Conservation (phyloP, 306 rosid genomes). For the Echinosophora koreensis region DNA sequence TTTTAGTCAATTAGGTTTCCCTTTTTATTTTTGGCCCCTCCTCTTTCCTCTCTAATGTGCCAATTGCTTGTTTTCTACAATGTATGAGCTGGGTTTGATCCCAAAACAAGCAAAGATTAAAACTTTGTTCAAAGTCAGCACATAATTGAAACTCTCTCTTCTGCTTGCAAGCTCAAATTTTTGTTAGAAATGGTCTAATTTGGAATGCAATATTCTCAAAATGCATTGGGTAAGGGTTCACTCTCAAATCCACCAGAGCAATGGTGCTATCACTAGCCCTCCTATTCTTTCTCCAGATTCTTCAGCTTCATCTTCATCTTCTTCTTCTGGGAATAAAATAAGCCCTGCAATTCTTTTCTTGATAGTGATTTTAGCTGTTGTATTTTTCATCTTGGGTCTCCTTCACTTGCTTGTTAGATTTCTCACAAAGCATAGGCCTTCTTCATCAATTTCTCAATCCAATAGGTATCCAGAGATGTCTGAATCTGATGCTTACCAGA, state of each 20-base stretch:
- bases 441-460: slow-evolving; percentile 71
- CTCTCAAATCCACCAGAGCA: slow-evolving; percentile 54
- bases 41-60: slow-evolving; percentile 19
- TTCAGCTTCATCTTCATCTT: slow-evolving; percentile 51
- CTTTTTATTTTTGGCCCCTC: slow-evolving; percentile 9
- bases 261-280: slow-evolving; percentile 51
- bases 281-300: slow-evolving; percentile 51
- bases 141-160: slow-evolving; percentile 37
- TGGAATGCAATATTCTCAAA: slow-evolving; percentile 55
- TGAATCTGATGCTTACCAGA: slow-evolving; percentile 73
- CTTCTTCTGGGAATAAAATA: slow-evolving; percentile 70
- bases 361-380: slow-evolving; percentile 76
- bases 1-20: slow-evolving; percentile 39
- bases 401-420: slow-evolving; percentile 87
- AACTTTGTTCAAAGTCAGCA: slow-evolving; percentile 40
- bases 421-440: slow-evolving; percentile 70
- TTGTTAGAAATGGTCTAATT: slow-evolving; percentile 36
- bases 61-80: slow-evolving; percentile 49
- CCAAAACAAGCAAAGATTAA: slow-evolving; percentile 56
- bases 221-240: slow-evolving; percentile 62
- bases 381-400: slow-evolving; percentile 80
- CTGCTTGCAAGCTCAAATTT: slow-evolving; percentile 26
- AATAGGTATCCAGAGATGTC: slow-evolving; percentile 75
- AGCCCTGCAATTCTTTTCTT: slow-evolving; percentile 82
- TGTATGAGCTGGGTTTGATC: slow-evolving; percentile 65